Conservation (phyloP, 345 rosid species). For the Gossypium turneri region DNA sequence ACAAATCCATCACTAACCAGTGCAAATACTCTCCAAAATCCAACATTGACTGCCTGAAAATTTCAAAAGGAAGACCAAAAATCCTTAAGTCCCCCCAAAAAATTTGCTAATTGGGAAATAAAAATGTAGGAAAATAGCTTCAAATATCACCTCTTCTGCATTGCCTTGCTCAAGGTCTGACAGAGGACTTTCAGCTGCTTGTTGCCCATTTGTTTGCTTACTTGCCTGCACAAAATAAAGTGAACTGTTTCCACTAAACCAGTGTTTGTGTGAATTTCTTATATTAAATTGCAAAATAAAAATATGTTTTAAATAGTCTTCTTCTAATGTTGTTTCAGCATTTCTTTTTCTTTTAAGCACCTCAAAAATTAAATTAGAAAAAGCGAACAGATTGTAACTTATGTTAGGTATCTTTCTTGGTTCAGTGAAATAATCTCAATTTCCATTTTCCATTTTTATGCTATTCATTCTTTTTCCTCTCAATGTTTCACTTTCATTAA, state of each 20-base stretch:
- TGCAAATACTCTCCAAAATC: slow-evolving; percentile 60
- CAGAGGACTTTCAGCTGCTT: slow-evolving; percentile 30
- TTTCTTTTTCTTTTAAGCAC: not conserved
- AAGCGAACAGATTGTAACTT: not conserved
- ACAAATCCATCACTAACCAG: slow-evolving; percentile 44
- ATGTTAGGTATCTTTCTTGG: not conserved
- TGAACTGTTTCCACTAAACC: not conserved
- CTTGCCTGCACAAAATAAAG: slow-evolving; percentile 25
- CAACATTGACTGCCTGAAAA: slow-evolving; percentile 71
- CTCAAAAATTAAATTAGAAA: not conserved
- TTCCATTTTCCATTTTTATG: no score
- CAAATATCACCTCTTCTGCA: slow-evolving; percentile 49
- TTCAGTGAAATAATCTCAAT: not conserved
- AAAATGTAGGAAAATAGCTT: slow-evolving; percentile 15
- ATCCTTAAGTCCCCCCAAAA: slow-evolving; percentile 6
- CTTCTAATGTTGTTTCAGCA: not conserved
- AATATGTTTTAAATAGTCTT: not conserved
- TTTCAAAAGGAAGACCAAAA: slow-evolving; percentile 18
- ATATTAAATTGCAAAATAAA: not conserved
- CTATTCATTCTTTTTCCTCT: no score
- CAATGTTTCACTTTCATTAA: not conserved
- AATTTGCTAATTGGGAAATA: slow-evolving; percentile 1
- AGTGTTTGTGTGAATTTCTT: not conserved
- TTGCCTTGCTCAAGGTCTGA: slow-evolving; percentile 58
- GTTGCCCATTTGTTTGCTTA: slow-evolving; percentile 39